A percentile compares a stretch with the other conserved stretches of the same genome.
phyloP scores from a whole-genome alignment of 2,329 filamentous ascomycete genomes.

The Aspergillus pseudoglaucus region DNA sequence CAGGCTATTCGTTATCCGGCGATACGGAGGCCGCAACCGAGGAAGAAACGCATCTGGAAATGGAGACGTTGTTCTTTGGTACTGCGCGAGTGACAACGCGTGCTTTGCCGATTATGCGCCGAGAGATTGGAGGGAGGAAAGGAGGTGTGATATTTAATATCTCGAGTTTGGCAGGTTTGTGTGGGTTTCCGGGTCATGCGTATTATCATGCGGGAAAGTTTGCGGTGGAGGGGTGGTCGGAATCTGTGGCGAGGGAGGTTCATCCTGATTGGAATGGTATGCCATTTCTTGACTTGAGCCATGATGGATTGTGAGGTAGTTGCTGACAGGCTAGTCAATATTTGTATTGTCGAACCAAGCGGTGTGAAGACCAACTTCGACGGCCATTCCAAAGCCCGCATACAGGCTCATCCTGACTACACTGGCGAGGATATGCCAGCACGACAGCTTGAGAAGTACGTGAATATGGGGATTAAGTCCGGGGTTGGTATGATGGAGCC shows the following conservation, averaged over 20 bases:
- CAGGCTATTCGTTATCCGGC: conserved; percentile 15
- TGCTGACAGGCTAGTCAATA: conserved; percentile 21
- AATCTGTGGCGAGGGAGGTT: conserved; percentile 16
- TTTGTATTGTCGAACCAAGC: conserved; percentile 40
- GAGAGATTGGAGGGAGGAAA: conserved; percentile 23
- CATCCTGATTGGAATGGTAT: conserved; percentile 15
- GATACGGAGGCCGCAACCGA: conserved; percentile 14
- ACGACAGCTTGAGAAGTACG: conserved; percentile 16
- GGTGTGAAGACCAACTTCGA: conserved; percentile 34
- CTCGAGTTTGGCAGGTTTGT: conserved; percentile 12
- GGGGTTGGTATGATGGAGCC: conserved; percentile 12
- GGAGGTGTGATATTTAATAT: conserved; percentile 17
- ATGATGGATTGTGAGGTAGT: too few relatives aligned
- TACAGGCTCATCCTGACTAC: conserved; percentile 4
- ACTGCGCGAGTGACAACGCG: conserved; percentile 33
- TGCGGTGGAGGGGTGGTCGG: conserved; percentile 16
- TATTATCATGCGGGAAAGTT: conserved; percentile 17
- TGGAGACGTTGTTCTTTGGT: conserved; percentile 23
- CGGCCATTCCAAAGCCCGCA: conserved; percentile 27
- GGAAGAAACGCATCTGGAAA: conserved; percentile 6
- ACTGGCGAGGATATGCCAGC: conserved; percentile 4
- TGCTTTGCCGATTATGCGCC: conserved; percentile 23
- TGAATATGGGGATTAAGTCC: conserved; percentile 3
- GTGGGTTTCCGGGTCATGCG: conserved; percentile 13
- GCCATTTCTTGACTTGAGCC: not conserved